Evolutionary conservation across 2,329 filamentous ascomycete genomes (phyloP).

Genomic region (Didymella sp.): DNA sequence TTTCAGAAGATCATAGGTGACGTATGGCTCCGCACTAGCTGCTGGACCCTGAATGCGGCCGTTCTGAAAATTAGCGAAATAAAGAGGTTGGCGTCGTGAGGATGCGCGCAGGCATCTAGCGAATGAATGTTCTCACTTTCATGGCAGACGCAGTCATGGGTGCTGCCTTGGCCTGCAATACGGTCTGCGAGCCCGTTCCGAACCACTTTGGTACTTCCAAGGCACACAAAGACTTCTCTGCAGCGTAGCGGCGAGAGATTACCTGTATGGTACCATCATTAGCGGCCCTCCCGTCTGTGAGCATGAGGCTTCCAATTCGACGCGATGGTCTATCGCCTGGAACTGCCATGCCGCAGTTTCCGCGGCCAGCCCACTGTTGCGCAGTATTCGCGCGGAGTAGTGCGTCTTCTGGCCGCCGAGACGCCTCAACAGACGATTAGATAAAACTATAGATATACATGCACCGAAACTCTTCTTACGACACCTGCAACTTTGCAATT

Average conservation of each 20-base stretch:
- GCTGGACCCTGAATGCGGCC: slow-evolving; percentile 22
- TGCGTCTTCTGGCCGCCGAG: slow-evolving; percentile 19
- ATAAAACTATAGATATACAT: slow-evolving; percentile 16
- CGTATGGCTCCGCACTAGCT: slow-evolving; percentile 25
- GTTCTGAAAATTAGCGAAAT: slow-evolving; percentile 16
- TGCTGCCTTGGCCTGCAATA: slow-evolving; percentile 18
- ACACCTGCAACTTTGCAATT: neutral
- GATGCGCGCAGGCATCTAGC: slow-evolving; percentile 10
- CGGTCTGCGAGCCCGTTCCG: slow-evolving; percentile 10
- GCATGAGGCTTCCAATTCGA: slow-evolving; percentile 16
- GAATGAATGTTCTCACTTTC: slow-evolving; percentile 1
- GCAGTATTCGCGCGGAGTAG: slow-evolving; percentile 29
- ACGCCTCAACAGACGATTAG: slow-evolving; percentile 16
- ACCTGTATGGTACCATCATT: too few relatives aligned
- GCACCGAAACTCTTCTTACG: neutral
- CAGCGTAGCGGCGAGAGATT: slow-evolving; percentile 23
- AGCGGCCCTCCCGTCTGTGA: slow-evolving; percentile 25
- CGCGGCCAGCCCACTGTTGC: slow-evolving; percentile 29
- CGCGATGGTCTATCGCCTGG: slow-evolving; percentile 14
- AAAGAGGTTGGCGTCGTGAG: slow-evolving; percentile 4
- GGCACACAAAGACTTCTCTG: slow-evolving; percentile 17
- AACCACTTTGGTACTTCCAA: slow-evolving; percentile 18
- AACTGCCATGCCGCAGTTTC: slow-evolving; percentile 25
- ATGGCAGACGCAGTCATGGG: slow-evolving; percentile 12
- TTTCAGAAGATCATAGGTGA: slow-evolving; percentile 31